These are phyloP conservation scores for Sonneratia caseolaris DNA, from an alignment of 345 rosid genomes.

Conservation along the genomic window DNA sequence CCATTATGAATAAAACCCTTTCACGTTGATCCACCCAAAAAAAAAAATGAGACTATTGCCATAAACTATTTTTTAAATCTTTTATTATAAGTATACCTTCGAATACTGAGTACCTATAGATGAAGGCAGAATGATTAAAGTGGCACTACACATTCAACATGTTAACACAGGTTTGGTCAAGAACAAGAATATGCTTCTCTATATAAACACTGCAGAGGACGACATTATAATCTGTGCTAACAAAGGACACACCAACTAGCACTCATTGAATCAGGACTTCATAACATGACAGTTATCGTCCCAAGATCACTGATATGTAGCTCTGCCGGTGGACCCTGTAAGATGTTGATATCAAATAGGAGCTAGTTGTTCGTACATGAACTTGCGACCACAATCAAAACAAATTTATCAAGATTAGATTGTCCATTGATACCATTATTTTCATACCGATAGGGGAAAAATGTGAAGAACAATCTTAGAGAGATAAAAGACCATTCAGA, in stretches of 20 bases:
- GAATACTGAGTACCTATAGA: neutral
- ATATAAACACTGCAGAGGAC: neutral
- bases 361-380: neutral
- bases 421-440: neutral
- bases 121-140: neutral
- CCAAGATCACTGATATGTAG: neutral
- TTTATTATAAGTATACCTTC: neutral
- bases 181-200: neutral
- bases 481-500: neutral
- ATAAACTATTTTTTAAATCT: neutral
- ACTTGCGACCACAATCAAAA: neutral
- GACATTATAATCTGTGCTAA: neutral
- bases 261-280: neutral
- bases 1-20: neutral
- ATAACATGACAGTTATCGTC: neutral
- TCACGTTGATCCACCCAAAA: neutral
- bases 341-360: neutral
- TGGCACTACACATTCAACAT: neutral
- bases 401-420: too few species aligned
- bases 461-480: neutral
- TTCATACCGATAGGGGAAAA: neutral
- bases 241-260: neutral
- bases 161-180: neutral
- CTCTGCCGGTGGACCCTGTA: neutral
- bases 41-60: neutral